A percentile compares a stretch with the other conserved stretches of the same genome.
Conservation (phyloP, 108 stramenopile species). For the Nitzschia sp. region DNA sequence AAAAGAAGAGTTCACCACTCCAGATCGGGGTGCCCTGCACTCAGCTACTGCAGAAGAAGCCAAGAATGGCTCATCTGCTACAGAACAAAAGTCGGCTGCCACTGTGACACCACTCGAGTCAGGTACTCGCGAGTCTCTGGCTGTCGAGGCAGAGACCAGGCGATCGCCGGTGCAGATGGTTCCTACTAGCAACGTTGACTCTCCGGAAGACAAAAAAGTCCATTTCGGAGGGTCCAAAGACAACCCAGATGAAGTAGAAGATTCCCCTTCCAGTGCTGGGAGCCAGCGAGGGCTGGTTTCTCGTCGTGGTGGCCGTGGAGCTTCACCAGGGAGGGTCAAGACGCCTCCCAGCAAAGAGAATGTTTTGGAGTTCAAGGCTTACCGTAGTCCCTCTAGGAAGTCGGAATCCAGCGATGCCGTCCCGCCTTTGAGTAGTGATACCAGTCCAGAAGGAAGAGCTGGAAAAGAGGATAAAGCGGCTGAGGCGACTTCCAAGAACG, state of each 20-base stretch:
- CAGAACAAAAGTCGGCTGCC: not conserved
- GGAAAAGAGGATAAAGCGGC: not conserved
- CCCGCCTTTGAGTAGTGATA: constrained; percentile 22
- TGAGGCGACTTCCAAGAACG: constrained; percentile 1
- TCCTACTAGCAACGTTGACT: not conserved
- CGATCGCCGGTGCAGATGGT: constrained; percentile 9
- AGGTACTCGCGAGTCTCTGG: not conserved
- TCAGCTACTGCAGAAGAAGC: constrained; percentile 26
- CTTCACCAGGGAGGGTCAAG: constrained; percentile 29
- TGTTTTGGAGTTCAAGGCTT: constrained; percentile 46
- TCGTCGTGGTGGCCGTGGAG: constrained; percentile 32
- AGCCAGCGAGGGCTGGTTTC: constrained; percentile 34
- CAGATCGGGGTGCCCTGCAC: constrained; percentile 24
- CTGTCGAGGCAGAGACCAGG: constrained; percentile 1
- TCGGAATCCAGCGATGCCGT: constrained; percentile 25
- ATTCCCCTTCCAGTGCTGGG: constrained; percentile 15
- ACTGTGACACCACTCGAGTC: constrained; percentile 25
- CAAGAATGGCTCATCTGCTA: constrained; percentile 4
- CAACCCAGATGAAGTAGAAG: constrained; percentile 2
- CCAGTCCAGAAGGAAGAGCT: constrained; percentile 5
- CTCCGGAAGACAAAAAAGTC: constrained; percentile 30
- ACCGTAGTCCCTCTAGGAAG: constrained; percentile 38
- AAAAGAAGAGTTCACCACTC: constrained; percentile 32
- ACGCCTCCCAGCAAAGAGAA: constrained; percentile 15
- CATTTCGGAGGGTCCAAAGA: constrained; percentile 20